Percentiles rank a stretch among this genome's conserved stretches.
These are phyloP conservation scores for Suillus cothurnatus DNA, from an alignment of 768 basidiomycete species.

Conservation along the genomic window DNA sequence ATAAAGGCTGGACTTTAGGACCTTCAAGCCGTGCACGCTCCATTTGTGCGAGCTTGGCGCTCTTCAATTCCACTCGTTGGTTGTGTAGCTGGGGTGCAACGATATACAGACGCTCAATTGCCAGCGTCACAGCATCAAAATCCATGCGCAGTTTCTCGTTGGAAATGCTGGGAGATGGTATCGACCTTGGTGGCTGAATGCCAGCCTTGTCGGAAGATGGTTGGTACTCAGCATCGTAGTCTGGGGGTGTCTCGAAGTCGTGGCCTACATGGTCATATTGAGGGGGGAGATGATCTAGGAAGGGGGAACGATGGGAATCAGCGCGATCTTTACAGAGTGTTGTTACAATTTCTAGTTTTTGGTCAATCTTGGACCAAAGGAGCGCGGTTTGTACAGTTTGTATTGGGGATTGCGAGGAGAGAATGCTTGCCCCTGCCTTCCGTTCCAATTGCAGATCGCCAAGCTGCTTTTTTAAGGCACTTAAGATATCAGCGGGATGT, in stretches of 20 bases:
- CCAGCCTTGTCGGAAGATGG: constrained; percentile 14
- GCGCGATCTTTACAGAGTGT: constrained; percentile 66
- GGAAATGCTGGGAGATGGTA: constrained; percentile 19
- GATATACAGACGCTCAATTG: constrained; percentile 86
- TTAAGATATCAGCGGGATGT: constrained; percentile 47
- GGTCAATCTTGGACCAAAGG: constrained; percentile 76
- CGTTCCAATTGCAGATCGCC: constrained; percentile 57
- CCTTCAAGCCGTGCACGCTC: constrained; percentile 64
- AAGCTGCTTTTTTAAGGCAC: constrained; percentile 66
- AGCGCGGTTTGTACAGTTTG: constrained; percentile 61
- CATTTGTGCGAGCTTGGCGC: constrained; percentile 68
- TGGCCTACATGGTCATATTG: constrained; percentile 49
- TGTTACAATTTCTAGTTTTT: constrained; percentile 69
- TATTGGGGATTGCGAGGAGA: constrained; percentile 36
- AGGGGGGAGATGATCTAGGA: constrained; percentile 46
- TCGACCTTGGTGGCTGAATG: constrained; percentile 13
- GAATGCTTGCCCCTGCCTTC: constrained; percentile 1
- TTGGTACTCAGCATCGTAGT: constrained; percentile 21
- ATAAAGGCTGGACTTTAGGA: constrained; percentile 19
- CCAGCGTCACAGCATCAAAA: constrained; percentile 80
- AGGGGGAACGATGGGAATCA: constrained; percentile 7
- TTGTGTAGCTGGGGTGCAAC: constrained; percentile 88
- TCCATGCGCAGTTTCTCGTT: constrained; percentile 61
- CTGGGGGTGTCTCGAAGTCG: constrained; percentile 27
- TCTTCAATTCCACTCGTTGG: constrained; percentile 90